Conservation (phyloP, 129 eudicot species). For the Lactuca sativa region DNA sequence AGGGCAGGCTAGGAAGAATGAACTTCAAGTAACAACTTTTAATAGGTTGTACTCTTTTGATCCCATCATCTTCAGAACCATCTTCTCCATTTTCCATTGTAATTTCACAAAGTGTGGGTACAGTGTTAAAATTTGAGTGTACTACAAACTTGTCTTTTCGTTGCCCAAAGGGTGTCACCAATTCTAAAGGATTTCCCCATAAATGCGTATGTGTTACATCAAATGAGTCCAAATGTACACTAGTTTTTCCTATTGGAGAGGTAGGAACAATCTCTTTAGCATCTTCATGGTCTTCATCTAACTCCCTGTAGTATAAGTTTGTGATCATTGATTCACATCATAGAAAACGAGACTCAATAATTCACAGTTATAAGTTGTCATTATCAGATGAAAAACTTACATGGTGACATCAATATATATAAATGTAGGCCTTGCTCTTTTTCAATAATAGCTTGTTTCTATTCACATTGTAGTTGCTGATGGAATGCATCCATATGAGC, state of each 20-base stretch:
- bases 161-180: slow-evolving; percentile 90
- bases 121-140: slow-evolving; percentile 61
- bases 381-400: slow-evolving; percentile 44
- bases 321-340: slow-evolving; percentile 9
- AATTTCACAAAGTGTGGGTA: slow-evolving; percentile 30
- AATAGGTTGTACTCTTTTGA: slow-evolving; percentile 69
- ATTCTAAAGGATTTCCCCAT: slow-evolving; percentile 46
- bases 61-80: slow-evolving; percentile 70
- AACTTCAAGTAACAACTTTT: slow-evolving; percentile 68
- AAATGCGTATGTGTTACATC: slow-evolving; percentile 54
- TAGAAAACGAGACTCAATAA: slow-evolving; percentile 1
- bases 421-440: slow-evolving; percentile 74
- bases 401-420: slow-evolving; percentile 81
- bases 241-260: slow-evolving; percentile 53
- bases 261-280: slow-evolving; percentile 48
- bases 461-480: slow-evolving; percentile 82
- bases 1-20: slow-evolving; percentile 55
- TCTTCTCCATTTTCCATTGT: slow-evolving; percentile 43
- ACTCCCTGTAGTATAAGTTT: slow-evolving; percentile 48
- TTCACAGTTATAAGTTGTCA: not conserved
- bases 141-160: slow-evolving; percentile 80
- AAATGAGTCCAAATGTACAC: slow-evolving; percentile 34
- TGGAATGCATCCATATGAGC: slow-evolving; percentile 89
- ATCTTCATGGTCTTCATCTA: slow-evolving; percentile 57
- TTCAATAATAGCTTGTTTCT: slow-evolving; percentile 59